Conservation (phyloP, 345 rosid species). For the Pistacia atlantica region DNA sequence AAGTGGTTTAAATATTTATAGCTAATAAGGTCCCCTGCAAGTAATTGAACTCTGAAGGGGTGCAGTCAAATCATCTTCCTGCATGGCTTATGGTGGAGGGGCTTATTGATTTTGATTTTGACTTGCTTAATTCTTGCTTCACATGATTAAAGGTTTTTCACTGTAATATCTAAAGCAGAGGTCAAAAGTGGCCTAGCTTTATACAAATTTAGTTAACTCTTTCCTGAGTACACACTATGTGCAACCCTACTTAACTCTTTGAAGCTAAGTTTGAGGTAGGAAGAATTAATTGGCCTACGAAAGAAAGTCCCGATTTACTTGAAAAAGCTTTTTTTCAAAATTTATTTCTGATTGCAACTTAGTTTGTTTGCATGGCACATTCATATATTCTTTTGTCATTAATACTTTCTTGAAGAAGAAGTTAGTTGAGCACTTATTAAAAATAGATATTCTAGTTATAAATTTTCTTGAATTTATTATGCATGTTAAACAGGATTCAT, state of each 20-base stretch:
- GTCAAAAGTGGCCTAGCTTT: not conserved
- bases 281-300: not conserved
- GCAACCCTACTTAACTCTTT: not conserved
- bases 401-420: not conserved
- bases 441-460: not conserved
- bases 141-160: no score
- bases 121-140: not conserved
- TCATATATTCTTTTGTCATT: not conserved
- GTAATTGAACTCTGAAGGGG: not conserved
- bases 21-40: conserved; percentile 3
- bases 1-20: conserved; percentile 42
- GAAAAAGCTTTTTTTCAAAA: not conserved
- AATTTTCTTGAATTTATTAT: conserved; percentile 24
- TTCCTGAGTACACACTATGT: no score
- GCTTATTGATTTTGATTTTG: conserved; percentile 2
- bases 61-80: not conserved
- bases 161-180: no score
- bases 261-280: not conserved
- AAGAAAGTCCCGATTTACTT: not conserved
- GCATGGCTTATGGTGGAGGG: not conserved
- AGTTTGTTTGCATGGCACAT: not conserved
- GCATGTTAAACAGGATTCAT: conserved; percentile 56
- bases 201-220: not conserved
- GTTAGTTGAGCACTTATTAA: not conserved
- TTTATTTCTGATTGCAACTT: conserved; percentile 7